Evolutionary conservation across 2,329 filamentous ascomycete species (phyloP), one percentile per base, ranked within the genome.

Genomic region (Fusarium nurragi): DNA sequence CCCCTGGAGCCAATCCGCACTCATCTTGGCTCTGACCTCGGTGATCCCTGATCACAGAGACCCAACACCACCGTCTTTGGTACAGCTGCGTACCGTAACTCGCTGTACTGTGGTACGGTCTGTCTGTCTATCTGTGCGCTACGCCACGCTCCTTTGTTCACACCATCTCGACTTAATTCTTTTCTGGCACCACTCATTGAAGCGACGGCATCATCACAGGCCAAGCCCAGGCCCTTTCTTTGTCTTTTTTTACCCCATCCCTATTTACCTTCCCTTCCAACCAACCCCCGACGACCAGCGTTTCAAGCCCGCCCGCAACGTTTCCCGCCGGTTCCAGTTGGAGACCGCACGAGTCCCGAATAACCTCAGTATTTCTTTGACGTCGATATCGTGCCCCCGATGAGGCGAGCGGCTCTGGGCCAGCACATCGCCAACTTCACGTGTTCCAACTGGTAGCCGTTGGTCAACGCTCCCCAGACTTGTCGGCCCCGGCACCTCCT

Each of bases 341-440:
- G 54, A 51, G 49, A 47, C 47, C 36, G 36, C 46, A 32, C 46
- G 39, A 26, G 38, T 52, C 56, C 57, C 63, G 53, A 48, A 63
- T 53, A 64, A 38, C 37, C 19, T 66, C 46, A 52, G 47, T 49
- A 28, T 59, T 38, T 37, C 36, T 34, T 41, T 40, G 23, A 47
- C 54, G 57, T 56, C 57, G 52, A 63, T 51, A 55, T 54, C 50
- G 58, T 60, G 63, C 63, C 67, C 67, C 64, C 60, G 60, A 79
- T 74, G 75, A 79, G 79, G 78, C 77, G 70, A 78, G 71, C 74
- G 75, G 78, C 75, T 75, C 71, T 70, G 71, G 72, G 75, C 75
- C 73, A 74, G 69, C 74, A 76, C 57, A 64, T 71, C 70, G 69
- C 60, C 72, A 70, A 67, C 71, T 72, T 71, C 71, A 74, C 74